Conservation (phyloP, 75 land plant species). For the Cupressus sempervirens region DNA sequence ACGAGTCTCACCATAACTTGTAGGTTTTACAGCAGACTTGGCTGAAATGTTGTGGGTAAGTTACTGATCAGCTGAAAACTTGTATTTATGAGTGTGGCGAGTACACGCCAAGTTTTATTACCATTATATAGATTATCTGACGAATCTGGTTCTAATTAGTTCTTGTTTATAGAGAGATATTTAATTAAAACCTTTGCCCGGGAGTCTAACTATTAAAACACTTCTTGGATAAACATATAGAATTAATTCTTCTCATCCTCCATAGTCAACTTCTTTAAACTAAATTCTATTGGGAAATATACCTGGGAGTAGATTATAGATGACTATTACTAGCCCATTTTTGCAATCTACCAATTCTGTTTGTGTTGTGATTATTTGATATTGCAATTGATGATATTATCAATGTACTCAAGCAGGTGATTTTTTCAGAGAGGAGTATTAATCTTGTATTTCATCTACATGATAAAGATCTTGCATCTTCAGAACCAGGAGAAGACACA, state of each 20-base stretch:
- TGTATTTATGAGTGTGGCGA: too few species aligned
- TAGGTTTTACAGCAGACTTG: too few species aligned
- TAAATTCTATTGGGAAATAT: neutral
- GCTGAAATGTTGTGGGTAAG: too few species aligned
- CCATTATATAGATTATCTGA: neutral
- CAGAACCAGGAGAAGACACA: neutral
- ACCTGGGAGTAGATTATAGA: neutral
- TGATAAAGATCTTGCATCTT: neutral
- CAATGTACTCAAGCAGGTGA: neutral
- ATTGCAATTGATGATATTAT: neutral
- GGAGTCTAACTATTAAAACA: neutral
- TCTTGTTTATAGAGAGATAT: neutral
- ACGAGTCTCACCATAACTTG: too few species aligned
- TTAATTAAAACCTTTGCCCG: neutral
- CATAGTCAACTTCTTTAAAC: neutral
- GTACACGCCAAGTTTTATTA: neutral
- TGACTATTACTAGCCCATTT: neutral
- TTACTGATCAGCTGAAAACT: too few species aligned
- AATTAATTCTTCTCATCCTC: neutral
- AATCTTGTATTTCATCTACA: conserved; percentile 3
- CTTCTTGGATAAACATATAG: neutral
- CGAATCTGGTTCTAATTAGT: neutral
- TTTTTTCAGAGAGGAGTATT: conserved; percentile 8
- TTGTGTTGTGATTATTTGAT: neutral
- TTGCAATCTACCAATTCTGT: neutral